These are phyloP conservation scores for Camellia granthamiana DNA, from an alignment of 148 eudicot genomes.

Conservation along the genomic window DNA sequence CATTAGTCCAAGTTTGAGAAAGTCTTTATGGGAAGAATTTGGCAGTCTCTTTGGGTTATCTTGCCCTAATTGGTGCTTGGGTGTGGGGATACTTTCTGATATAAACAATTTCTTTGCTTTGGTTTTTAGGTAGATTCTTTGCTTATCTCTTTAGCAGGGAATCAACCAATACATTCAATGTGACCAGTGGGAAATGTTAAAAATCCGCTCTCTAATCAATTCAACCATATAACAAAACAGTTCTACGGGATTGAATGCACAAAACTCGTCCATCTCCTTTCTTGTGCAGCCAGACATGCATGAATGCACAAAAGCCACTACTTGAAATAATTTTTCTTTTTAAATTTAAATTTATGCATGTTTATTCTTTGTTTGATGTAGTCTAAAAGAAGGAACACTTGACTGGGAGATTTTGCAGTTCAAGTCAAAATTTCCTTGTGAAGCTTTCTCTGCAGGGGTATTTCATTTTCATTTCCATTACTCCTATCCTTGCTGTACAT, in stretches of 20 bases:
- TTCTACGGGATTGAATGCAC: neutral
- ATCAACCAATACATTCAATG: neutral
- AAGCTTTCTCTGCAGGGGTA: slow-evolving; percentile 96
- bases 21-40: no score
- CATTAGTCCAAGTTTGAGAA: no score
- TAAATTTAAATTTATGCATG: neutral
- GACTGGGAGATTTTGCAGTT: slow-evolving; percentile 90
- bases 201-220: neutral
- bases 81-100: no score
- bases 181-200: neutral
- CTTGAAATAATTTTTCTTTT: neutral
- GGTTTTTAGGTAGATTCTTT: neutral
- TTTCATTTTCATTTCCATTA: slow-evolving; percentile 20
- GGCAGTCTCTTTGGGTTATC: no score
- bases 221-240: neutral
- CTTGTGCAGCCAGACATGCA: neutral
- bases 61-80: no score
- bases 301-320: neutral
- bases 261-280: neutral
- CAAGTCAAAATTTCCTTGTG: slow-evolving; percentile 96
- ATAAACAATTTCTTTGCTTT: no score
- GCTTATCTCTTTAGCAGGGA: neutral
- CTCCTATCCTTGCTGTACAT: neutral
- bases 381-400: slow-evolving; percentile 92
- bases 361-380: slow-evolving; percentile 25